Evolutionary conservation across 164 flowering plant species (phyloP).

Genomic region (Litsea cubeba): DNA sequence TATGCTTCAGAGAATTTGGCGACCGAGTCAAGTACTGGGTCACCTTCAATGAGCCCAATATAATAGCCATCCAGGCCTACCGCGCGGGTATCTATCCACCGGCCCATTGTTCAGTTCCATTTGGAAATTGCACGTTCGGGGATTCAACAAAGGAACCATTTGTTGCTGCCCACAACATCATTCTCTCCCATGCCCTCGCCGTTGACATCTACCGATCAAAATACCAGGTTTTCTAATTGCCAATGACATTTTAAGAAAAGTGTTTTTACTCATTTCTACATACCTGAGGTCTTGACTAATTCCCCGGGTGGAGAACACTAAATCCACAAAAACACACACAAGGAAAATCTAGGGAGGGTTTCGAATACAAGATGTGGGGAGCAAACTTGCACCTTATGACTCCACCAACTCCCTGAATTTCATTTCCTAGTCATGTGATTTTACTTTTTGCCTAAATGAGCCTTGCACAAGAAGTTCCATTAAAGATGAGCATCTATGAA

Average conservation of each 20-base stretch:
- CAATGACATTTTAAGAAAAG: neutral
- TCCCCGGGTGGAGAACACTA: no score
- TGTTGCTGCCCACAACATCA: slow-evolving; percentile 13
- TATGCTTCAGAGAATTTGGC: slow-evolving; percentile 12
- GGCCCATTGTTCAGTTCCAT: slow-evolving; percentile 7
- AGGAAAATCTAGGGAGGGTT: no score
- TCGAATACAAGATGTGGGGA: no score
- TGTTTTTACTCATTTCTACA: no score
- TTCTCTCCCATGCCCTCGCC: slow-evolving; percentile 13
- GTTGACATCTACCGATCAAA: slow-evolving; percentile 8
- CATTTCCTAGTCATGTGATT: no score
- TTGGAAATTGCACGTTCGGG: slow-evolving; percentile 8
- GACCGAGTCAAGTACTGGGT: slow-evolving; percentile 15
- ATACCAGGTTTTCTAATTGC: slow-evolving; percentile 6
- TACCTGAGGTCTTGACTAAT: no score
- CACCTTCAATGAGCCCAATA: slow-evolving; percentile 16
- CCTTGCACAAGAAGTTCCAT: no score
- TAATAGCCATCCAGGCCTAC: slow-evolving; percentile 2
- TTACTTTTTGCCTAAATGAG: no score
- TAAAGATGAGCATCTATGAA: no score
- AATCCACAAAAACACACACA: no score
- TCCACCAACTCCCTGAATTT: no score
- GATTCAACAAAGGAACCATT: slow-evolving; percentile 9
- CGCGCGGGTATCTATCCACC: slow-evolving; percentile 9
- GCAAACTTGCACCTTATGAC: no score